Evolutionary conservation across 2,329 filamentous ascomycete genomes (phyloP).

Genomic region (Botrytis elliptica): DNA sequence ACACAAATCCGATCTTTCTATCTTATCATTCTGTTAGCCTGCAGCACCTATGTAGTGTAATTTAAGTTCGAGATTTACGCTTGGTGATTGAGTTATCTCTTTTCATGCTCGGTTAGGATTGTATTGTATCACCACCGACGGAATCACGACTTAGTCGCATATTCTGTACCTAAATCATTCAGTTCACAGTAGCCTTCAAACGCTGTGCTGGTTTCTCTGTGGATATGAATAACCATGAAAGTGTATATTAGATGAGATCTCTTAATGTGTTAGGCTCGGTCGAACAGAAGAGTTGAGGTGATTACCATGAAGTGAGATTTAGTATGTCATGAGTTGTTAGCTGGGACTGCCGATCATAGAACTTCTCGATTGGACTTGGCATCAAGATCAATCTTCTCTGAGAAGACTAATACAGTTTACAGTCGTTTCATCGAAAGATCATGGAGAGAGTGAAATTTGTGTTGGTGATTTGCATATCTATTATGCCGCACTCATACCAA

Average conservation of each 20-base stretch:
- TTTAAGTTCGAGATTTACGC: not conserved
- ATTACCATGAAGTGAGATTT: not conserved
- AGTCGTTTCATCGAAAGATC: not conserved
- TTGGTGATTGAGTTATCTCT: not conserved
- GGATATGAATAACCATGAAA: not conserved
- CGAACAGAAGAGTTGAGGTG: not conserved
- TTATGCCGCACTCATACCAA: not conserved
- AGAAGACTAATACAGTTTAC: not conserved
- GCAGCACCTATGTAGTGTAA: not conserved
- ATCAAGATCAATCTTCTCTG: not conserved
- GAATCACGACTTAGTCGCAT: not conserved
- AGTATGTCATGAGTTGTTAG: not conserved
- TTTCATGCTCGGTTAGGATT: not conserved
- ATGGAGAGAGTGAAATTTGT: not conserved
- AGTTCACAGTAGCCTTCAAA: not conserved
- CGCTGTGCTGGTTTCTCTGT: not conserved
- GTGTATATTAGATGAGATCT: not conserved
- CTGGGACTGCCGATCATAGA: not conserved
- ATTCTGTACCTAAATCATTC: not conserved
- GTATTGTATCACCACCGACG: not conserved
- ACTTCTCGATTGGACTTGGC: not conserved
- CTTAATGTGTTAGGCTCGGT: not conserved
- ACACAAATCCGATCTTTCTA: not conserved
- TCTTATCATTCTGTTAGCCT: not conserved
- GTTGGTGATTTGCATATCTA: not conserved